phyloP scores from a whole-genome alignment of 306 rosid genomes.

The Lupinus albus region DNA sequence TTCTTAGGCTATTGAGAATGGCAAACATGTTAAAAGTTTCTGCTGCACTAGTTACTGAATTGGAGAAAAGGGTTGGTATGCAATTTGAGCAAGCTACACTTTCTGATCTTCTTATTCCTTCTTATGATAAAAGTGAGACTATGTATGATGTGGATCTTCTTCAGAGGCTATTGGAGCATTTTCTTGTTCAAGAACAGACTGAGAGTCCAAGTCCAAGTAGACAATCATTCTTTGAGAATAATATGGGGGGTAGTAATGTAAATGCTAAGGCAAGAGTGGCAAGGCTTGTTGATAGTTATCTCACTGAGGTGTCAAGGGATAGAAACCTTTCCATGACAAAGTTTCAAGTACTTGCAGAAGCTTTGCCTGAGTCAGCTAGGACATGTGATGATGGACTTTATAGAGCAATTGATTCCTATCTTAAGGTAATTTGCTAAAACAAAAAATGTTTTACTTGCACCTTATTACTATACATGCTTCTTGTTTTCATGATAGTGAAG shows the following conservation, averaged over 20 bases:
- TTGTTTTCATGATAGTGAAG: slow-evolving; percentile 3
- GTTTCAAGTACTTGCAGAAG: slow-evolving; percentile 98
- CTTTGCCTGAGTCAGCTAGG: slow-evolving; percentile 98
- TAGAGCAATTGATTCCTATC: slow-evolving; percentile 94
- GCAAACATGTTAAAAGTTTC: slow-evolving; percentile 89
- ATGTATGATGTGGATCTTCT: slow-evolving; percentile 91
- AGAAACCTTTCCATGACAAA: slow-evolving; percentile 89
- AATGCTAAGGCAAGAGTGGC: slow-evolving; percentile 94
- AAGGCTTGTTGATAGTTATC: slow-evolving; percentile 96
- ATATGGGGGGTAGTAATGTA: slow-evolving; percentile 45
- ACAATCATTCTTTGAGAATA: slow-evolving; percentile 63
- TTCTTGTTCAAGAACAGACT: slow-evolving; percentile 88
- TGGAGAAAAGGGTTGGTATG: slow-evolving; percentile 97
- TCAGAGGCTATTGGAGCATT: slow-evolving; percentile 93
- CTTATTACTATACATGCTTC: slow-evolving; percentile 12
- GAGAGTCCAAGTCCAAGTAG: slow-evolving; percentile 77
- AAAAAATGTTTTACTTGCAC: neutral
- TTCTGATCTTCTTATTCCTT: slow-evolving; percentile 81
- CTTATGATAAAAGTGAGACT: slow-evolving; percentile 67
- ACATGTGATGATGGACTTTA: slow-evolving; percentile 97
- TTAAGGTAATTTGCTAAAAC: slow-evolving; percentile 60
- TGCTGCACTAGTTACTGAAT: slow-evolving; percentile 86
- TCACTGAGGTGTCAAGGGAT: slow-evolving; percentile 93
- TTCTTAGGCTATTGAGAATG: slow-evolving; percentile 84
- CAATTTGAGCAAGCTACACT: slow-evolving; percentile 91